Conservation (phyloP, 2,329 filamentous ascomycete genomes). For the Aspergillus costaricaensis region DNA sequence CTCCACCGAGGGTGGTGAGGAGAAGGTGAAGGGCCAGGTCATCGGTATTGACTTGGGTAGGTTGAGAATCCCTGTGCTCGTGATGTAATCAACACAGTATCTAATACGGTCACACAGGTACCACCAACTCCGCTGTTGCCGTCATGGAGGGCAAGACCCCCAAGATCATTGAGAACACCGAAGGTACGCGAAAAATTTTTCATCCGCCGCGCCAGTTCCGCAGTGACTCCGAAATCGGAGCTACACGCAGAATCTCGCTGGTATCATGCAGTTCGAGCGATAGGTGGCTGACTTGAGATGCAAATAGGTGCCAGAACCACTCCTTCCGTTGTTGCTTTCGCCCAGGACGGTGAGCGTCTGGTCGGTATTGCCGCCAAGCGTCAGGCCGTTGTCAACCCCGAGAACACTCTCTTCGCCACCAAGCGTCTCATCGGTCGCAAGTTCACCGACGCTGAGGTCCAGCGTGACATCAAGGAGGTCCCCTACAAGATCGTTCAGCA, state of each 20-base stretch:
- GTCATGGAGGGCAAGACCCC: slow-evolving; percentile 96
- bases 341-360: slow-evolving; percentile 91
- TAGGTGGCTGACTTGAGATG: slow-evolving; percentile 19
- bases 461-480: slow-evolving; percentile 95
- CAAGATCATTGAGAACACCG: slow-evolving; percentile 96
- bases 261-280: neutral
- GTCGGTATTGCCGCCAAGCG: slow-evolving; percentile 98
- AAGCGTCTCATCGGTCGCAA: slow-evolving; percentile 99
- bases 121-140: slow-evolving; percentile 96
- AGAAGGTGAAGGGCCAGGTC: slow-evolving; percentile 91
- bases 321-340: slow-evolving; percentile 92
- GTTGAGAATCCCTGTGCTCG: slow-evolving; percentile 33
- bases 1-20: slow-evolving; percentile 57
- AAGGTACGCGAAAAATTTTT: slow-evolving; percentile 62
- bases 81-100: neutral
- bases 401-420: slow-evolving; percentile 97
- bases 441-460: slow-evolving; percentile 89
- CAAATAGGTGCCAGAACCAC: slow-evolving; percentile 77
- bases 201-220: slow-evolving; percentile 11
- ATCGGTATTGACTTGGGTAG: slow-evolving; percentile 97
- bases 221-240: neutral
- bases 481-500: slow-evolving; percentile 99
- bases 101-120: slow-evolving; percentile 55
- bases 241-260: neutral
- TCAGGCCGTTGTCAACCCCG: slow-evolving; percentile 96